These are phyloP conservation scores for Macrocystidia cucumis DNA, from an alignment of 1,284 basidiomycete species.

Conservation along the genomic window DNA sequence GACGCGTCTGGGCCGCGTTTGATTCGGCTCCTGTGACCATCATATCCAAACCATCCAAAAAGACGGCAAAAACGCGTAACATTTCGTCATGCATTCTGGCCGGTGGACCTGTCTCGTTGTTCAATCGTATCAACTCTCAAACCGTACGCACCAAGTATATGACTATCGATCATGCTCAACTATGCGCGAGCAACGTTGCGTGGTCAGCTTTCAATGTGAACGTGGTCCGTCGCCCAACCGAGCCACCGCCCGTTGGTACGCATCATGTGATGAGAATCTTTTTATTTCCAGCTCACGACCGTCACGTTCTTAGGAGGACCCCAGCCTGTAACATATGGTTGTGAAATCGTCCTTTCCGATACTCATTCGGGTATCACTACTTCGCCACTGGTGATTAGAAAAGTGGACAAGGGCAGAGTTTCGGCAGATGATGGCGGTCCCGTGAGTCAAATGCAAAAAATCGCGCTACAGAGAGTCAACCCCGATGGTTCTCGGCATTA, in stretches of 20 bases:
- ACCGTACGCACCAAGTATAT: conserved; percentile 97
- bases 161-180: conserved; percentile 79
- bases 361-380: conserved; percentile 79
- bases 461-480: conserved; percentile 82
- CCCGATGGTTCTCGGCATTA: conserved; percentile 76
- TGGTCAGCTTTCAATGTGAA: conserved; percentile 96
- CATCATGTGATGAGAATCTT: conserved; percentile 44
- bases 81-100: conserved; percentile 88
- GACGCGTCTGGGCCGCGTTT: conserved; percentile 85
- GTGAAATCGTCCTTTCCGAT: conserved; percentile 82
- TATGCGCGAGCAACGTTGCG: conserved; percentile 80
- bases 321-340: conserved; percentile 86
- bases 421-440: conserved; percentile 81
- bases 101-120: conserved; percentile 87
- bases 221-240: conserved; percentile 60
- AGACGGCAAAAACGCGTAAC: conserved; percentile 93
- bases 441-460: conserved; percentile 95
- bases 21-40: conserved; percentile 88
- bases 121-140: conserved; percentile 96
- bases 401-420: conserved; percentile 87
- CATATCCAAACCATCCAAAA: conserved; percentile 96
- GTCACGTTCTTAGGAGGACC: conserved; percentile 42
- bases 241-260: conserved; percentile 51
- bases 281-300: conserved; percentile 31
- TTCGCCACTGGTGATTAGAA: conserved; percentile 84